Base-by-base conservation (phyloP, 1,284 basidiomycete genomes). In the Pascua sp. region DNA sequence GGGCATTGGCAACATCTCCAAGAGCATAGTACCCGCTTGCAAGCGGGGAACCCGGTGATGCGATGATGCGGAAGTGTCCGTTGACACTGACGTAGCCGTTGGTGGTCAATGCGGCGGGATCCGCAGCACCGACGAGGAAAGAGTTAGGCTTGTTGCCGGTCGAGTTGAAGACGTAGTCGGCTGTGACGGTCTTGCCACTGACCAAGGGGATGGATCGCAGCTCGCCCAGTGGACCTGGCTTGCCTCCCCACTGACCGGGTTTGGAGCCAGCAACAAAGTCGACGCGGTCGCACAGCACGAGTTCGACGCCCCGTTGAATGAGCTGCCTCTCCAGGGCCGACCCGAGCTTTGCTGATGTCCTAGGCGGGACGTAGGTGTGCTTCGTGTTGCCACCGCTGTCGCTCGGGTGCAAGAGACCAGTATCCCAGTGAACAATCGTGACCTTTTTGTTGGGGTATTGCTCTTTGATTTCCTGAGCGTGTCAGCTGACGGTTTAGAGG, bases 111-210 rank as follows among this genome's bases (percentile, higher is more conserved):
- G 77, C 73, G 8, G 53, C 39, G 0, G 68, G 51, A 59, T 80
- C 73, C 49, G 63, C 67, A 2, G 60, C 47, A 8, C 60, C 46
- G 13, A 80, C 65, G 47, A 80, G 61, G 5, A 49, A 44, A 1
- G 76, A 67, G 58, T 79, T 77, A 18, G 78, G 72, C 37, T 61
- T 67, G 63, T 77, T 79, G 11, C 81, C 80, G 7, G 71, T 69
- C 5, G 73, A 72, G 53, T 78, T 53, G 49, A 80, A 73, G 40
- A 81, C 66, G 60, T 71, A 81, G 62, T 80, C 79, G 51, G 78
- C 75, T 42, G 71, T 55, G 32, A 79, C 48, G 0, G 37, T 56
- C 37, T 66, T 60, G 4, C 77, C 78, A 17, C 65, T 64, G 15
- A 62, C 60, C 7, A 77, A 60, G 18, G 63, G 64, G 54, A 80